A percentile compares a stretch with the other conserved stretches of the same genome.
These are phyloP conservation scores for Exutisphaerella laricina DNA, from an alignment of 2,329 filamentous ascomycete genomes.

Conservation along the genomic window DNA sequence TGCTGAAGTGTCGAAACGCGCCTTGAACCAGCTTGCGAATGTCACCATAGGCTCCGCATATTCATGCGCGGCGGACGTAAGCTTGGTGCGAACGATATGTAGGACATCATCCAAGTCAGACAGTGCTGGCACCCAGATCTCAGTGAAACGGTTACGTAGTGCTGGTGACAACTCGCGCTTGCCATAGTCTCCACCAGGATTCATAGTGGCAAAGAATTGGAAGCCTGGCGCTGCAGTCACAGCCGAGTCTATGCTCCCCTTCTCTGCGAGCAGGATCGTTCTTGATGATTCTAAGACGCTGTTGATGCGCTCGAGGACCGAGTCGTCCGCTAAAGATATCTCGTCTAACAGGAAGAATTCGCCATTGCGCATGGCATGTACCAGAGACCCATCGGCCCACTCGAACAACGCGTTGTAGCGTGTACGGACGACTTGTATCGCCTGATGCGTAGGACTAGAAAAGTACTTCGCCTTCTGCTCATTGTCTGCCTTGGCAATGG, in stretches of 20 bases:
- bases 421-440: conserved; percentile 46
- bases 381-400: conserved; percentile 90
- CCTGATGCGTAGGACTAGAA: conserved; percentile 15
- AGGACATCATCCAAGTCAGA: conserved; percentile 79
- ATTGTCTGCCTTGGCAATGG: conserved; percentile 36
- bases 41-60: conserved; percentile 67
- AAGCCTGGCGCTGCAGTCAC: conserved; percentile 73
- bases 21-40: conserved; percentile 91
- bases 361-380: conserved; percentile 86
- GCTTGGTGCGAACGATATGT: conserved; percentile 76
- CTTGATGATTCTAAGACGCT: conserved; percentile 88
- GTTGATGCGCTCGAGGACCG: conserved; percentile 91
- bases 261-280: conserved; percentile 85
- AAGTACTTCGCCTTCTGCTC: conserved; percentile 15
- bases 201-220: conserved; percentile 98
- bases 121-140: conserved; percentile 94
- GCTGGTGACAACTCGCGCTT: conserved; percentile 97
- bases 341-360: conserved; percentile 93
- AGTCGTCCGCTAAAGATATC: conserved; percentile 95
- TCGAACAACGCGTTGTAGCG: conserved; percentile 85
- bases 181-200: conserved; percentile 95
- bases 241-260: conserved; percentile 77
- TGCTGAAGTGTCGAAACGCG: conserved; percentile 67
- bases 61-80: conserved; percentile 51
- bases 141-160: conserved; percentile 90